phyloP scores from a whole-genome alignment of 805 yeast genomes.

The Sporopachydermia lactativora region DNA sequence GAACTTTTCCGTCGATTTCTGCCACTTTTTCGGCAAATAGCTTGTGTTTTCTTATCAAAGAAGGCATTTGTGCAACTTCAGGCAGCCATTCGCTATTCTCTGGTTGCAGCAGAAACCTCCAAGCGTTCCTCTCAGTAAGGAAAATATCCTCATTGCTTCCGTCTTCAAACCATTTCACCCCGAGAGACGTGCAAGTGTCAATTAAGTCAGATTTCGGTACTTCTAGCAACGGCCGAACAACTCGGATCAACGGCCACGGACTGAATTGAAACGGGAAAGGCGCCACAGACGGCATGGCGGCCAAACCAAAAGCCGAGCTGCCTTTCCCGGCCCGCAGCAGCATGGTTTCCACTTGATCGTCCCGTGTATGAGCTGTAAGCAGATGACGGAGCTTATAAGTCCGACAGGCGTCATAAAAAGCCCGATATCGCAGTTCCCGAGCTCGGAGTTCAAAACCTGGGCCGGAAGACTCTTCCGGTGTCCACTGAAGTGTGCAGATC shows the following conservation, averaged over 20 bases:
- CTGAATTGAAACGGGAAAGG: constrained; percentile 16
- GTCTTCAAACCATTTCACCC: constrained; percentile 58
- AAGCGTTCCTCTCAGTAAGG: constrained; percentile 44
- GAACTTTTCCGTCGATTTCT: constrained; percentile 12
- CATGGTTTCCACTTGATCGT: constrained; percentile 65
- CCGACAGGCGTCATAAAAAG: constrained; percentile 28
- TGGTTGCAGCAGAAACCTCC: constrained; percentile 22
- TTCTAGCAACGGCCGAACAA: constrained; percentile 40
- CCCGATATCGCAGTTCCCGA: constrained; percentile 34
- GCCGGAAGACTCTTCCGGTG: constrained; percentile 2
- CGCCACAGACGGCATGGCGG: constrained; percentile 31
- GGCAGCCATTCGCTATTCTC: constrained; percentile 10
- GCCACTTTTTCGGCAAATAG: constrained; percentile 8
- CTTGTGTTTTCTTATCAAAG: constrained; percentile 8
- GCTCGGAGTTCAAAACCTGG: constrained; percentile 46
- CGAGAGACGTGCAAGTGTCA: constrained; percentile 27
- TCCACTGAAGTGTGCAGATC: constrained; percentile 15
- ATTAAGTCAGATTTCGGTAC: constrained; percentile 30
- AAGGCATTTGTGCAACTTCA: constrained; percentile 6
- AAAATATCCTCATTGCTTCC: constrained; percentile 38
- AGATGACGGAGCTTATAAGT: constrained; percentile 22
- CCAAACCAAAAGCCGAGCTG: constrained; percentile 41
- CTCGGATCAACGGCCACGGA: constrained; percentile 10
- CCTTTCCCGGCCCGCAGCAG: constrained; percentile 34
- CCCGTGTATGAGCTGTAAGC: constrained; percentile 50